Evolutionary conservation across 2,329 filamentous ascomycete species (phyloP).

Genomic region (Westerdykella ornata): DNA sequence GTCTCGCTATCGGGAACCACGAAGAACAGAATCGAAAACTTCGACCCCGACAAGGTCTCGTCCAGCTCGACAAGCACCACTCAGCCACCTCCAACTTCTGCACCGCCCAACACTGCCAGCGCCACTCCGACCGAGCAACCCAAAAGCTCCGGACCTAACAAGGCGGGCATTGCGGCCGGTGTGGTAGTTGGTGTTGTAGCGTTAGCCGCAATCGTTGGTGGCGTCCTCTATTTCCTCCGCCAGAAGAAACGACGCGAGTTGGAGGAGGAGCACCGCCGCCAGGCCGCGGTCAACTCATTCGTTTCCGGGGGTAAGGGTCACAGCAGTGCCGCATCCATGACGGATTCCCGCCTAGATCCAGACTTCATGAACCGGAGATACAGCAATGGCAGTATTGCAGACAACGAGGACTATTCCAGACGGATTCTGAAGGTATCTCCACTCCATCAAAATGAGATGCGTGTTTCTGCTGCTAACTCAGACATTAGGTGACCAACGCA

Average conservation of each 20-base stretch:
- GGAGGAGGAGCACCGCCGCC: conserved; percentile 77
- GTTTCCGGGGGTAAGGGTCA: conserved; percentile 54
- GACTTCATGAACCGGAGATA: conserved; percentile 73
- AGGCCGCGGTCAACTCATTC: conserved; percentile 71
- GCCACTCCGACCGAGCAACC: conserved; percentile 42
- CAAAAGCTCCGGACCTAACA: conserved; percentile 50
- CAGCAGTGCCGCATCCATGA: conserved; percentile 62
- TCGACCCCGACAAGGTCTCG: conserved; percentile 20
- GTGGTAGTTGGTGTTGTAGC: conserved; percentile 77
- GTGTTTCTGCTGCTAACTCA: conserved; percentile 9
- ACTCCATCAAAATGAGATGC: not conserved
- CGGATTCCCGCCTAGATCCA: conserved; percentile 79
- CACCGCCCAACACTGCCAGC: conserved; percentile 21
- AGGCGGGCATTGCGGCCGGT: conserved; percentile 78
- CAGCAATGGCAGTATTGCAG: conserved; percentile 93
- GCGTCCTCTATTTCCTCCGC: conserved; percentile 65
- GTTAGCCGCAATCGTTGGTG: conserved; percentile 59
- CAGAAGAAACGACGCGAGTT: conserved; percentile 68
- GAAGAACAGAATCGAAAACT: conserved; percentile 34
- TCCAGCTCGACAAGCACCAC: conserved; percentile 17
- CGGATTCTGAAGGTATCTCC: conserved; percentile 80
- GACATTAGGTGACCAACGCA: conserved; percentile 32
- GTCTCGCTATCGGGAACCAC: conserved; percentile 49
- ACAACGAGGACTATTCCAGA: conserved; percentile 94
- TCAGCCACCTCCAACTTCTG: conserved; percentile 7